Base-by-base conservation (phyloP, 148 eudicot species). In the Arctostaphylos glauca region DNA sequence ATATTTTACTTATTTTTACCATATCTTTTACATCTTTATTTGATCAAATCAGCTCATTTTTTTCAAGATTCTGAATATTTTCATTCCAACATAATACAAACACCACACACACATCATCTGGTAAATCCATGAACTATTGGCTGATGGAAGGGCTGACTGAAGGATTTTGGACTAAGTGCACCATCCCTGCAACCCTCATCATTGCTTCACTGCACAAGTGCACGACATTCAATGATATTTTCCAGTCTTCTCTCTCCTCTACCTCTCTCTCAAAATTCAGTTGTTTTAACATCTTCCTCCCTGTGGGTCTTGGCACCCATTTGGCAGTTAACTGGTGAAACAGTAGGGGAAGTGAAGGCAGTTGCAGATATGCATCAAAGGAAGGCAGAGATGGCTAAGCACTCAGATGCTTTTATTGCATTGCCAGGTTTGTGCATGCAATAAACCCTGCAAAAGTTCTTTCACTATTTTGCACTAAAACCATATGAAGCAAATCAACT, bases 301-400 rank as follows among this genome's bases (percentile, higher is more conserved):
- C 52, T 78, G 6, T 83, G 81, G 83, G 54, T 81, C 80, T 75
- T 77, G 70, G 43, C 71, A 80, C 60, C 44, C 79, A 76, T 84
- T 84, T 80, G 71, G 86, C 92, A 96, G 99, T 92, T 96, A 88
- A 96, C 99, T 87, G 98, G 99, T 84, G 98, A 90, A 87, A 94
- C 98, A 84, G 96, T 96, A 83, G 99, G 99, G 78, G 99, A 96
- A 91, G 98, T 96, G 93, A 96, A 93, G 88, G 98, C 97, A 80
- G 99, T 94, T 82, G 98, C 98, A 91, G 99, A 91, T 87, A 96
- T 96, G 99, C 99, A 96, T 84, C 98, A 96, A 92, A 94, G 99
- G 89, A 96, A 96, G 84, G 99, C 98, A 80, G 99, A 94, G 84
- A 96, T 96, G 98, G 99, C 99, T 86, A 93, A 87, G 92, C 97